Evolutionary conservation across 306 rosid genomes (phyloP).

Genomic region (Parietaria judaica): DNA sequence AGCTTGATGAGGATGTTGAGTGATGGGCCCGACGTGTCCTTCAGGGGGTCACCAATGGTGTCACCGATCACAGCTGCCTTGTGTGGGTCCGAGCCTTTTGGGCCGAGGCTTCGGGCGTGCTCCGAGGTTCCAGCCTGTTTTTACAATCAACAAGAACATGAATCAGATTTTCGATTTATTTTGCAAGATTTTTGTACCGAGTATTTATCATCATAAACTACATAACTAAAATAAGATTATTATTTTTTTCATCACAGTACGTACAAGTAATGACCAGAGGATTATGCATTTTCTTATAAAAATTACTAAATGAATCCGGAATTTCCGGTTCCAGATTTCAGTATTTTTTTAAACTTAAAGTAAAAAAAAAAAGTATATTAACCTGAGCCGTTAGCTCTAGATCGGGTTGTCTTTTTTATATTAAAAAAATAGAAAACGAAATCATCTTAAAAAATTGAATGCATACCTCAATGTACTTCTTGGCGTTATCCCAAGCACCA

Average conservation of each 20-base stretch:
- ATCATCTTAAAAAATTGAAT: neutral
- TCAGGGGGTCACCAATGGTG: constrained; percentile 95
- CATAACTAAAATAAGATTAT: neutral
- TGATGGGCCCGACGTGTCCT: constrained; percentile 94
- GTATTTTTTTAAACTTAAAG: no score
- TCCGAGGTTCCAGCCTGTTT: constrained; percentile 81
- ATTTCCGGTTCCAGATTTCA: neutral
- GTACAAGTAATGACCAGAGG: neutral
- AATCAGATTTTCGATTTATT: neutral
- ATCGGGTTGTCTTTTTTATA: no score
- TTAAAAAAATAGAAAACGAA: neutral
- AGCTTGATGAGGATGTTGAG: constrained; percentile 98
- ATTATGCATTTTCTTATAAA: neutral
- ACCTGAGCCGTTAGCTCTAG: no score
- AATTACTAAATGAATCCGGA: neutral
- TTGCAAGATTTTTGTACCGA: neutral
- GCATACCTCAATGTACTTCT: constrained; percentile 87
- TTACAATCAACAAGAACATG: neutral
- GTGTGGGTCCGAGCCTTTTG: constrained; percentile 86
- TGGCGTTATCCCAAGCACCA: constrained; percentile 99
- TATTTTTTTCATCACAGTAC: no score
- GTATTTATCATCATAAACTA: neutral
- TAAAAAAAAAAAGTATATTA: no score
- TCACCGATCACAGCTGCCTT: constrained; percentile 96
- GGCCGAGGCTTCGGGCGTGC: constrained; percentile 88